Evolutionary conservation across 345 rosid species (phyloP), one percentile per base, ranked within the genome.

Genomic region (Salix brachista): DNA sequence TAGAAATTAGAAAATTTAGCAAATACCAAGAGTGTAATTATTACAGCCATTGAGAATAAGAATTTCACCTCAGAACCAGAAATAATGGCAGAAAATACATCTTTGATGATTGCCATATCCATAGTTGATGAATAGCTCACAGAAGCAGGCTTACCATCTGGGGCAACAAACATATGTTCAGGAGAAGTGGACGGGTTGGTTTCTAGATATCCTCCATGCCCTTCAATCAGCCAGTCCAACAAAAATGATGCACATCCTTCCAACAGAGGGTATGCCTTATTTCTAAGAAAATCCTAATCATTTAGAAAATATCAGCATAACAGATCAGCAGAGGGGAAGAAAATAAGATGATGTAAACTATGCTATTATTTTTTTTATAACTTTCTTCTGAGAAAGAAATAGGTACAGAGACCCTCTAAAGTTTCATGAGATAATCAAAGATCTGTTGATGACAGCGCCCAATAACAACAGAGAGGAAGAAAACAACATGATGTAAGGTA

Each of bases 101-200:
- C 98, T 64, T 77, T 88, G 73, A 93, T 83, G 85, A 96, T 90
- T 72, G 89, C 89, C 87, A 93, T 88, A 79, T 96, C 99, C 97
- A 93, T 96, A 74, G 98, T 93, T 74, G 99, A 83, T 76, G 99
- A 96, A 89, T 92, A 90, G 89, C 98, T 93, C 78, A 96, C 95
- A 77, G 89, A 81, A 56, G 96, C 98, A 76, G 65, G 83, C 75
- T 80, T 85, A 42, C 97, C 96, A 83, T 88, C 91, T 8, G 96
- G 96, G 78, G 94, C 87, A 48, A 88, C 86, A 76, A 96, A 96
- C 81, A 78, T 69, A 82, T 93, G 98, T 73, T 96, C 99, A 26
- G 98, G 99, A 80, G 98, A 96, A 46, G 99, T 96, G 67, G 99
- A 96, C 68, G 99, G 99, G 82, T 91, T 96, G 62, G 98, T 89